Evolutionary conservation across 2,329 filamentous ascomycete species (phyloP).

Genomic region (Hymenoscyphus salicellus): DNA sequence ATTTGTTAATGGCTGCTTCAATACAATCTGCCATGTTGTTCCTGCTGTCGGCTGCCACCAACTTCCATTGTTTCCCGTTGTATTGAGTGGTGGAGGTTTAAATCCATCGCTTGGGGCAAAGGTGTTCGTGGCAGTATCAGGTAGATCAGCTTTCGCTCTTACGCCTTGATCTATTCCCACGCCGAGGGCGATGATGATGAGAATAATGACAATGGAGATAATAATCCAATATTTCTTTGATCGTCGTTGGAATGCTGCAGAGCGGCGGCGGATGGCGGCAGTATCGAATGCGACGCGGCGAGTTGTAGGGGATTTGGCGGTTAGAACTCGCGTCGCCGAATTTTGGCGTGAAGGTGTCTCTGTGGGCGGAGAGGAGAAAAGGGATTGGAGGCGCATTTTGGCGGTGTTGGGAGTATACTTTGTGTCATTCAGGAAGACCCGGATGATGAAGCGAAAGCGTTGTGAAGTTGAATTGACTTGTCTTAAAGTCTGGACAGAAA

Average conservation of each 20-base stretch:
- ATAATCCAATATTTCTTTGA: not conserved
- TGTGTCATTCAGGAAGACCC: too few relatives aligned
- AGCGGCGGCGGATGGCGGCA: not conserved
- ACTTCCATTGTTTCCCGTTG: not conserved
- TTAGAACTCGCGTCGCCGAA: not conserved
- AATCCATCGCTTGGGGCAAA: not conserved
- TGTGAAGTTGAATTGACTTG: too few relatives aligned
- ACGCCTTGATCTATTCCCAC: not conserved
- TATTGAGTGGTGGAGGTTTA: not conserved
- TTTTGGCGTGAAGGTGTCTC: not conserved
- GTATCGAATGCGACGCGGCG: not conserved
- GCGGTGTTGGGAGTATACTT: too few relatives aligned
- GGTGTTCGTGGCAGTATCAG: not conserved
- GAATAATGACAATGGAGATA: not conserved
- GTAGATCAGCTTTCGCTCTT: not conserved
- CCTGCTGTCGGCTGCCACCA: constrained; percentile 13
- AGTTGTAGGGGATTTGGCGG: not conserved
- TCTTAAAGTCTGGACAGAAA: too few relatives aligned
- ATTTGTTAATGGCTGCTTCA: not conserved
- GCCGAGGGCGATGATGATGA: not conserved
- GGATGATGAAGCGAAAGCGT: too few relatives aligned
- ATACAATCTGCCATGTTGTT: constrained; percentile 17
- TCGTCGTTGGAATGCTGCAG: not conserved
- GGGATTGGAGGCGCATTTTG: not conserved
- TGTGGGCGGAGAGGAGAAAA: not conserved